These are phyloP conservation scores for Cornus suecica DNA, from an alignment of 148 eudicot species.

Conservation along the genomic window DNA sequence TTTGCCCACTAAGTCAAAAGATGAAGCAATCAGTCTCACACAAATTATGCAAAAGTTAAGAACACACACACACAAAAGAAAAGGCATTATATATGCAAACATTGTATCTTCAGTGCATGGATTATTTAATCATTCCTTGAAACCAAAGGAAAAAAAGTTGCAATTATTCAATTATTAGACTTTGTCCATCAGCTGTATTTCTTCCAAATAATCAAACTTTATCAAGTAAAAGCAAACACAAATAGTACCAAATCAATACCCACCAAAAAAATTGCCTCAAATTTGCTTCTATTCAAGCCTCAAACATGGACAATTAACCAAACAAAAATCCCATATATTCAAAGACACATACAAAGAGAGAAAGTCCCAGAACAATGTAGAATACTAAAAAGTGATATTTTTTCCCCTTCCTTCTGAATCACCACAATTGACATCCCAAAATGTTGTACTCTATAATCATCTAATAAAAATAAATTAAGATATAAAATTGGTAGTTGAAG, in stretches of 20 bases:
- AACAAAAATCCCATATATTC: background rate
- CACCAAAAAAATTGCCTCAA: background rate
- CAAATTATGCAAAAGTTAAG: conserved; percentile 9
- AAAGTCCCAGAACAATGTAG: background rate
- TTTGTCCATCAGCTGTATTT: background rate
- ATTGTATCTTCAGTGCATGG: background rate
- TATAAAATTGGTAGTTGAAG: background rate
- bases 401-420: too few species aligned
- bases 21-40: conserved; percentile 3
- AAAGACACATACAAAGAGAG: background rate
- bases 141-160: conserved; percentile 4
- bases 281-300: background rate
- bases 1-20: conserved; percentile 3
- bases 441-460: too few species aligned
- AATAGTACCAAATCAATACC: background rate
- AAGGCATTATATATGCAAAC: background rate
- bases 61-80: background rate
- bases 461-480: background rate
- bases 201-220: background rate
- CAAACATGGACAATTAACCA: background rate
- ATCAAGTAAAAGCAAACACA: background rate
- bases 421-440: too few species aligned
- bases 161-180: background rate
- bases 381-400: too few species aligned
- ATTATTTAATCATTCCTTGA: background rate